These are phyloP conservation scores for Hibiscus syriacus DNA, from an alignment of 345 rosid genomes.

Conservation along the genomic window DNA sequence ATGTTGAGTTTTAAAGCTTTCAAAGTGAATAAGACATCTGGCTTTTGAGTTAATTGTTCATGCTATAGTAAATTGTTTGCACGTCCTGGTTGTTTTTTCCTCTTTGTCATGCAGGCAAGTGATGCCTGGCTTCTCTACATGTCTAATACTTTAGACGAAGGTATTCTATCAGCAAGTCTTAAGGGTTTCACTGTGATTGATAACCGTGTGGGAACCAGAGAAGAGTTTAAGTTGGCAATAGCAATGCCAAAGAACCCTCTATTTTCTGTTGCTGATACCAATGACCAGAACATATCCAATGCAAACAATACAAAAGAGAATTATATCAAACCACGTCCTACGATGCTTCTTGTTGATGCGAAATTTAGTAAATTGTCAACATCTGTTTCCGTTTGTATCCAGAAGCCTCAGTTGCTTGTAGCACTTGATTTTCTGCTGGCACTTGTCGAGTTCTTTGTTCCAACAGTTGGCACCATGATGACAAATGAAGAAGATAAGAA, in stretches of 20 bases:
- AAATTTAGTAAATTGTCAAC: slow-evolving; percentile 61
- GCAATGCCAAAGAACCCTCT: slow-evolving; percentile 56
- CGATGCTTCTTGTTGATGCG: slow-evolving; percentile 93
- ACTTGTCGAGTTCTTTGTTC: slow-evolving; percentile 87
- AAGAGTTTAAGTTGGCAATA: slow-evolving; percentile 75
- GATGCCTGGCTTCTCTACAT: slow-evolving; percentile 86
- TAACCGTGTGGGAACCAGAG: slow-evolving; percentile 84
- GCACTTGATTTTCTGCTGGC: slow-evolving; percentile 94
- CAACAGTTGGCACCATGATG: slow-evolving; percentile 58
- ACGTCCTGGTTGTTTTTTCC: slow-evolving; percentile 6
- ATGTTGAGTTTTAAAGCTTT: not conserved
- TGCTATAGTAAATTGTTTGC: not conserved
- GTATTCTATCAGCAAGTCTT: slow-evolving; percentile 78
- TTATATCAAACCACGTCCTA: slow-evolving; percentile 48
- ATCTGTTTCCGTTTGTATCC: slow-evolving; percentile 55
- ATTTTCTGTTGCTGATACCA: slow-evolving; percentile 19
- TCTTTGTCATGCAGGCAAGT: slow-evolving; percentile 42
- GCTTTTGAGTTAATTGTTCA: not conserved
- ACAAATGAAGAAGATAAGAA: slow-evolving; percentile 62
- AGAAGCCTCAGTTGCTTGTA: slow-evolving; percentile 92
- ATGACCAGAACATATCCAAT: slow-evolving; percentile 23
- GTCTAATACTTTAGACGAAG: slow-evolving; percentile 56
- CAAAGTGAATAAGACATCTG: not conserved
- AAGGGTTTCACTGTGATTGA: slow-evolving; percentile 78
- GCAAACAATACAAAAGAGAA: slow-evolving; percentile 23